Evolutionary conservation across 148 eudicot species (phyloP), one percentile per base, ranked within the genome.

Genomic region (Silene conica): DNA sequence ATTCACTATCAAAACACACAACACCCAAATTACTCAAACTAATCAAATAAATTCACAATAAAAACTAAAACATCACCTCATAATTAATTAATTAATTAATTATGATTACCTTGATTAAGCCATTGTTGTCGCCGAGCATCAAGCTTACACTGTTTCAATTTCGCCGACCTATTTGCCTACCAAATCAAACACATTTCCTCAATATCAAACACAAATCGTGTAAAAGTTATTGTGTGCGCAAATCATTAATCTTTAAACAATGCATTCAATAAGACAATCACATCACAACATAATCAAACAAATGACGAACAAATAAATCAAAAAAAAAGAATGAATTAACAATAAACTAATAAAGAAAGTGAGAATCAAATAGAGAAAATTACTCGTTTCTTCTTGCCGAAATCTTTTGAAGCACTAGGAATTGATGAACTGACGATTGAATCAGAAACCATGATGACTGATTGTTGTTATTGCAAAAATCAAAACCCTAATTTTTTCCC

Each of bases 91-190:
- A 38, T 38, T 38, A 38, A 38, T 38, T 38, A 6, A 38, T 38
- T 7, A 66, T 70, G 12, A 18, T 22, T 72, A 95, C 98, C 97
- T 86, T 90, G 93, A 43, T 96, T 87, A 63, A 95, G 93, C 92
- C 90, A 95, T 89, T 95, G 97, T 78, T 88, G 92, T 7, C 96
- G 90, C 15, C 98, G 96, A 74, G 90, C 97, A 84, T 92, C 96
- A 25, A 87, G 92, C 93, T 95, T 95, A 83, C 85, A 83, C 87
- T 92, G 96, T 88, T 88, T 92, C 93, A 95, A 74, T 84, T 92
- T 90, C 18, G 97, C 98, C 69, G 92, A 78, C 72, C 96, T 85
- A 72, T 90, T 95, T 41, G 80, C 96, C 97, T 95, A 23, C 70
- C 56, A 74, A 61, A 23, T 52, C 60, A 69, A 50, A 15, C 41